These are phyloP conservation scores for Sphaerulina vaccinii DNA, from an alignment of 2,329 filamentous ascomycete genomes.

Conservation along the genomic window DNA sequence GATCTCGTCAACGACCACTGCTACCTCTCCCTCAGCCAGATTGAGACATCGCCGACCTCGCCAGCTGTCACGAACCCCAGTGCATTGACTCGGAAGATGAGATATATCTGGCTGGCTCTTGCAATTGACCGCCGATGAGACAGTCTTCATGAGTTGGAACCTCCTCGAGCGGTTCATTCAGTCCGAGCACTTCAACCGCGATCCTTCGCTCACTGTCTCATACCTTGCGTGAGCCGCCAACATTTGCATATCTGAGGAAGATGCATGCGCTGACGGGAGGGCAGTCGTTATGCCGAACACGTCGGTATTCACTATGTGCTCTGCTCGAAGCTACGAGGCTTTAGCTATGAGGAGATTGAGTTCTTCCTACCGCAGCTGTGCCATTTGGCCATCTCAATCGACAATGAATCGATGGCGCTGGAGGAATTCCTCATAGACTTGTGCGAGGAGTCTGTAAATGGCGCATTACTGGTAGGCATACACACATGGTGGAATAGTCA, in stretches of 20 bases:
- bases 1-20: too few relatives aligned
- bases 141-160: slow-evolving; percentile 64
- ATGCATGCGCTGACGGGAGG: slow-evolving; percentile 10
- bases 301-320: slow-evolving; percentile 87
- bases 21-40: too few relatives aligned
- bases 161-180: slow-evolving; percentile 87
- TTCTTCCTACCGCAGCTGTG: slow-evolving; percentile 86
- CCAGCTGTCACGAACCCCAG: slow-evolving; percentile 12
- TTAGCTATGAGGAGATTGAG: slow-evolving; percentile 87
- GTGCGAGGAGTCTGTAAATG: slow-evolving; percentile 84
- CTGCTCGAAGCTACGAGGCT: slow-evolving; percentile 83
- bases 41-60: neutral
- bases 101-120: slow-evolving; percentile 4
- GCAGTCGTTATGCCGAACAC: slow-evolving; percentile 82
- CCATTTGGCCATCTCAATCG: slow-evolving; percentile 81
- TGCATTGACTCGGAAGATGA: slow-evolving; percentile 16
- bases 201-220: slow-evolving; percentile 83
- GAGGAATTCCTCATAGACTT: slow-evolving; percentile 84
- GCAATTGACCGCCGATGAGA: slow-evolving; percentile 17
- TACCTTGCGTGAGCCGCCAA: slow-evolving; percentile 71
- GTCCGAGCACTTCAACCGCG: slow-evolving; percentile 90
- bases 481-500: neutral
- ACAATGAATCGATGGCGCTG: slow-evolving; percentile 88
- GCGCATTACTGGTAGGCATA: slow-evolving; percentile 69
- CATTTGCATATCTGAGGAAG: neutral